Evolutionary conservation across 345 rosid genomes (phyloP).

Genomic region (Boechera retrofracta): DNA sequence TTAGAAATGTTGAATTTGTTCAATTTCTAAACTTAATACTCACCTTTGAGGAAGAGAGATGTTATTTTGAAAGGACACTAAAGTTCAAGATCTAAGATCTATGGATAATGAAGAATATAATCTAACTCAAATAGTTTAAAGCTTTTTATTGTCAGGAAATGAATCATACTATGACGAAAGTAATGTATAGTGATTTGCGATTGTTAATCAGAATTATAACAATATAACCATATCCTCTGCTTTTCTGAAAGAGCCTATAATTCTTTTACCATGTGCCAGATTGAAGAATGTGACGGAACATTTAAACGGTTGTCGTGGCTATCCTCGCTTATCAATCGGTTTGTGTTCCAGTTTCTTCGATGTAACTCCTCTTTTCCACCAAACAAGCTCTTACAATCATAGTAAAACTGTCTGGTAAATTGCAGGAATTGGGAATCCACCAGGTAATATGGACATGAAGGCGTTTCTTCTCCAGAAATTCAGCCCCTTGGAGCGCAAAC

Average conservation of each 20-base stretch:
- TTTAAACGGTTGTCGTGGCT: slow-evolving; percentile 71
- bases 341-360: slow-evolving; percentile 22
- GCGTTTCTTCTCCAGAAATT: slow-evolving; percentile 87
- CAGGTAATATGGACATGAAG: slow-evolving; percentile 89
- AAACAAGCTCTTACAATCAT: background rate
- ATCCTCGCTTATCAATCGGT: slow-evolving; percentile 84
- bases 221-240: background rate
- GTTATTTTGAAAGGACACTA: background rate
- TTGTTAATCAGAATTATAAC: background rate
- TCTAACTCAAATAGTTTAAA: background rate
- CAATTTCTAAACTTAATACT: background rate
- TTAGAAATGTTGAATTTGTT: too few species aligned
- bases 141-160: background rate
- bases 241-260: background rate
- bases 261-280: slow-evolving; percentile 47
- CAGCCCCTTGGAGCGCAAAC: slow-evolving; percentile 65
- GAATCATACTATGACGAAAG: background rate
- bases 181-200: background rate
- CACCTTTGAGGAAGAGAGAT: background rate
- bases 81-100: background rate
- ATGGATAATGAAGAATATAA: background rate
- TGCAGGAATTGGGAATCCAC: slow-evolving; percentile 90
- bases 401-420: background rate
- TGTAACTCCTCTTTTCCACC: background rate
- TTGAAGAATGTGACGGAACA: slow-evolving; percentile 76